Conservation (phyloP, 371 early-diverging fungal genomes). For the Blakeslea trispora region DNA sequence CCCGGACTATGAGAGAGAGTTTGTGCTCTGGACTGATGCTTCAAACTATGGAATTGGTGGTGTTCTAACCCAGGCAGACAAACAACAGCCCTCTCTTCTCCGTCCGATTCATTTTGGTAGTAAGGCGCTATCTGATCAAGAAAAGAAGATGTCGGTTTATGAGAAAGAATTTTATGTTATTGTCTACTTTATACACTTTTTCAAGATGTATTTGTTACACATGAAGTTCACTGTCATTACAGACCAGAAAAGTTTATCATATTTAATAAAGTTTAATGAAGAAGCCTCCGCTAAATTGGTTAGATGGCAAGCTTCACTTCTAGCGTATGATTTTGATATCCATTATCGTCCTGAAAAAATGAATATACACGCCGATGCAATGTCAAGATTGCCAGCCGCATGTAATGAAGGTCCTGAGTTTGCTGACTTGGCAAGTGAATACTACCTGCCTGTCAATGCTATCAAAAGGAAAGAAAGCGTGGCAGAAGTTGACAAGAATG, state of each 20-base stretch:
- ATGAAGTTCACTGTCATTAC: not conserved
- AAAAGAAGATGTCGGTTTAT: not conserved
- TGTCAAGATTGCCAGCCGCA: too few relatives aligned
- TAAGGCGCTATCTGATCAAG: slow-evolving; percentile 1
- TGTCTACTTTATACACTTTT: slow-evolving; percentile 7
- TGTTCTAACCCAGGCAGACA: not conserved
- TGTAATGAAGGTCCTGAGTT: too few relatives aligned
- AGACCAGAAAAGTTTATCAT: slow-evolving; percentile 1
- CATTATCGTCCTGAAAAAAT: slow-evolving; percentile 22
- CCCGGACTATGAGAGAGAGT: slow-evolving; percentile 8
- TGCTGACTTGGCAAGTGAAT: too few relatives aligned
- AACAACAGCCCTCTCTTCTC: not conserved
- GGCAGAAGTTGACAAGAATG: too few relatives aligned
- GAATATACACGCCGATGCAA: slow-evolving; percentile 20
- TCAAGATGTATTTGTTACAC: slow-evolving; percentile 1
- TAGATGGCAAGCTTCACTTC: slow-evolving; percentile 28
- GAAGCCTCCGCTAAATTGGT: slow-evolving; percentile 1
- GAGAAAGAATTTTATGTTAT: slow-evolving; percentile 5
- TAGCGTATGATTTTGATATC: slow-evolving; percentile 30
- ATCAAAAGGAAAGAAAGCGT: too few relatives aligned
- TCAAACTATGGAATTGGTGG: not conserved
- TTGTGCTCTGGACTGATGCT: not conserved
- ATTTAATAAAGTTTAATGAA: slow-evolving; percentile 8
- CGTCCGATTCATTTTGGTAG: not conserved
- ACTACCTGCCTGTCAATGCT: too few relatives aligned